These are phyloP conservation scores for Apophysomyces trapeziformis DNA, from an alignment of 371 early-diverging fungal genomes.

Conservation along the genomic window DNA sequence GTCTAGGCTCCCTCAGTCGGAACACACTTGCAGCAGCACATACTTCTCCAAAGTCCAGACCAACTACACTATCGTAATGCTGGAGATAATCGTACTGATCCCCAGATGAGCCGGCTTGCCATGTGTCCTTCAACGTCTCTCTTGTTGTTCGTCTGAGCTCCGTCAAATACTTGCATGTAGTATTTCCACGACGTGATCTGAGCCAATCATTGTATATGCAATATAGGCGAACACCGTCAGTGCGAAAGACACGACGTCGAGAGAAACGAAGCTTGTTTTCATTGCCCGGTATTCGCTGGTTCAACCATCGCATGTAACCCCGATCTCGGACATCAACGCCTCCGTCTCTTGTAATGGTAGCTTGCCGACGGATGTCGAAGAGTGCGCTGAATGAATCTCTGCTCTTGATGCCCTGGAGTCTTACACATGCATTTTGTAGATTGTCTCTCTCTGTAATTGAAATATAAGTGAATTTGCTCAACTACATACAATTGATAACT, in stretches of 20 bases:
- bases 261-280: conserved; percentile 3
- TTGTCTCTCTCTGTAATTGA: neutral
- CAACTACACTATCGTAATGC: conserved; percentile 12
- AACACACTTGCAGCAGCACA: conserved; percentile 9
- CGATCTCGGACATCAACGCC: neutral
- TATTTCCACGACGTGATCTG: no score
- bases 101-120: neutral
- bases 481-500: neutral
- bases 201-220: no score
- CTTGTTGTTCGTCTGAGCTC: no score
- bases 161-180: no score
- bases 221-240: conserved; percentile 8
- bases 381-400: conserved; percentile 9
- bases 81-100: neutral
- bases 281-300: conserved; percentile 12
- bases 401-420: neutral
- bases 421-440: conserved; percentile 3
- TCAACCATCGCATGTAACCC: conserved; percentile 11
- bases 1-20: neutral
- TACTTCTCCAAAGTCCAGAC: conserved; percentile 6
- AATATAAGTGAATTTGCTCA: neutral
- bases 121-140: no score
- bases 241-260: conserved; percentile 3
- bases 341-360: conserved; percentile 9
- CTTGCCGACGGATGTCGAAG: conserved; percentile 7